phyloP scores from a whole-genome alignment of 2,329 filamentous ascomycete species.

The Macrophomina pseudophaseolina region DNA sequence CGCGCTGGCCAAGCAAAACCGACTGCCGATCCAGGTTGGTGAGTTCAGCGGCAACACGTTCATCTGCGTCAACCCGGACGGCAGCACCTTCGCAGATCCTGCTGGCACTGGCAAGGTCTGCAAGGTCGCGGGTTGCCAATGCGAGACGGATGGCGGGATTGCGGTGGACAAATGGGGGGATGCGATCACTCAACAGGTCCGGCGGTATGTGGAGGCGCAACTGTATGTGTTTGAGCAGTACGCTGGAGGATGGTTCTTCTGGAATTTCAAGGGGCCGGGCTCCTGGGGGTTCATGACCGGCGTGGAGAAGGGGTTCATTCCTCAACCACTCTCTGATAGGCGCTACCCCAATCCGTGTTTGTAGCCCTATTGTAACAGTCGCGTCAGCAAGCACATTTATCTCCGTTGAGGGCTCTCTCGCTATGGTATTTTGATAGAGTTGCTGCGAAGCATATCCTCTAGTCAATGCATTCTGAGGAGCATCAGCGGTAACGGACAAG shows the following conservation, averaged over 20 bases:
- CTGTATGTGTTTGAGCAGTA: constrained; percentile 50
- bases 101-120: constrained; percentile 34
- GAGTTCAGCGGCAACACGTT: constrained; percentile 53
- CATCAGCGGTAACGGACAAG: too few relatives aligned
- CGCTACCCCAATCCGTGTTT: constrained; percentile 15
- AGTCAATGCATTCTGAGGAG: too few relatives aligned
- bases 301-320: constrained; percentile 36
- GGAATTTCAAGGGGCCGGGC: constrained; percentile 49
- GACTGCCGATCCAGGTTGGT: constrained; percentile 48
- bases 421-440: too few relatives aligned
- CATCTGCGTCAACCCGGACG: constrained; percentile 51
- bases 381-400: too few relatives aligned
- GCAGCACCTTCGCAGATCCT: constrained; percentile 38
- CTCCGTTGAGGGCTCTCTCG: too few relatives aligned
- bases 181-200: constrained; percentile 44
- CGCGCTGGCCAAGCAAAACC: constrained; percentile 43
- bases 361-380: neutral
- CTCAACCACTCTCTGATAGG: constrained; percentile 9
- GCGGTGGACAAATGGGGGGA: constrained; percentile 41
- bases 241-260: constrained; percentile 50
- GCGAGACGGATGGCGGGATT: constrained; percentile 40
- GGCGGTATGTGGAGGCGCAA: constrained; percentile 51
- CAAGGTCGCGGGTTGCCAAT: constrained; percentile 45
- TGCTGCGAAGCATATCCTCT: too few relatives aligned
- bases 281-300: constrained; percentile 51